Evolutionary conservation across 2,329 filamentous ascomycete species (phyloP), one percentile per base, ranked within the genome.

Genomic region (Cordyceps farinosa): DNA sequence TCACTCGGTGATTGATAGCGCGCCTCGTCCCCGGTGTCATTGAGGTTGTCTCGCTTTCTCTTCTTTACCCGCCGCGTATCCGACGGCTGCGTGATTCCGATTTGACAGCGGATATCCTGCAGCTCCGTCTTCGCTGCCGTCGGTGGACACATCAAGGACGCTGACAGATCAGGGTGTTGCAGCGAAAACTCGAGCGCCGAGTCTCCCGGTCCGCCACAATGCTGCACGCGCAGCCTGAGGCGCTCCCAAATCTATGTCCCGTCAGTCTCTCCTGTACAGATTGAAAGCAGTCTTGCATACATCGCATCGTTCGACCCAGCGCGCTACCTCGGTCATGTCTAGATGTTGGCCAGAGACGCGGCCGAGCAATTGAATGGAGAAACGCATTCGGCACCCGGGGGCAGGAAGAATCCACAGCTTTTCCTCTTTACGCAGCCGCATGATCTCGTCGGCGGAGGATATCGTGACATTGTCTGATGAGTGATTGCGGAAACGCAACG

Each of bases 151-250:
- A 70, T 34, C 30, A 76, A 58, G 17, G 70, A 65, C 3, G 76
- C 77, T 0, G 69, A 67, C 22, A 76, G 54, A 45, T 73, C 70
- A 3, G 74, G 70, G 58, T 79, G 77, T 55, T 78, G 72, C 8
- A 79, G 69, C 1, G 72, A 75, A 47, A 78, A 77, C 1, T 65
- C 62, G 8, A 75, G 54, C 11, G 66, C 60, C 10, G 67, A 68
- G 3, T 68, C 59, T 5, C 67, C 38, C 2, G 56, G n/a, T 8
- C 15, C 13, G 3, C 38, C 53, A n/a, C 68, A 63, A n/a, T 65
- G 61, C 17, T 70, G 67, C 3, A 77, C 62, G 5, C 64, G 67
- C 44, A 78, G 42, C 1, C 72, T 70, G 1, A 77, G 63, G 3
- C 70, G 69, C 59, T 66, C 47, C 75, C 76, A 77, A 4, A 74